Conservation (phyloP, 2,329 filamentous ascomycete species). For the Beauveria caledonica region DNA sequence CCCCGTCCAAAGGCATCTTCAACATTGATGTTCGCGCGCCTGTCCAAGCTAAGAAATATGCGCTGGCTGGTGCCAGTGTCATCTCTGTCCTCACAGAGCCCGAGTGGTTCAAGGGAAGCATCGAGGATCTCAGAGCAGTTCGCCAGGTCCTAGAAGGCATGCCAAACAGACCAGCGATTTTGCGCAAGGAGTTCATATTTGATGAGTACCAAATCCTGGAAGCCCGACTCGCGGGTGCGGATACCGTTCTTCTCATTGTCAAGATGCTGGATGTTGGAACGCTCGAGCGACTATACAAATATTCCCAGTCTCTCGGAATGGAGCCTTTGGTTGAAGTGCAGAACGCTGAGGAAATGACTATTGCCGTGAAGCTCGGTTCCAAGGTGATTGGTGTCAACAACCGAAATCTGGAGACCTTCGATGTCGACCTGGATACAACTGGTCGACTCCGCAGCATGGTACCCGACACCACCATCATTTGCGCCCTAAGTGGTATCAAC, state of each 20-base stretch:
- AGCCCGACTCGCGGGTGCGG: conserved; percentile 82
- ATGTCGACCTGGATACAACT: conserved; percentile 90
- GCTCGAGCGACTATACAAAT: conserved; percentile 73
- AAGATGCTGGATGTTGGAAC: conserved; percentile 85
- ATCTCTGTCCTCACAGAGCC: conserved; percentile 98
- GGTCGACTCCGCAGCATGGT: conserved; percentile 82
- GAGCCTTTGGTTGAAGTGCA: conserved; percentile 97
- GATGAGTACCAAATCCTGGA: conserved; percentile 98
- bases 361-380: conserved; percentile 75
- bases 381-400: conserved; percentile 97
- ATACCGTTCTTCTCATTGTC: conserved; percentile 91
- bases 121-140: conserved; percentile 84
- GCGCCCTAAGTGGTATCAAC: conserved; percentile 89
- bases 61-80: conserved; percentile 86
- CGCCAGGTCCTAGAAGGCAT: conserved; percentile 83
- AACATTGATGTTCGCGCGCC: conserved; percentile 81
- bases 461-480: conserved; percentile 77
- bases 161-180: conserved; percentile 82
- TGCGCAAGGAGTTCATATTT: conserved; percentile 96
- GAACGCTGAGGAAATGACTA: conserved; percentile 84
- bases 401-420: conserved; percentile 90
- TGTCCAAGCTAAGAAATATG: conserved; percentile 83
- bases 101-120: conserved; percentile 97
- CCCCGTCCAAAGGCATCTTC: conserved; percentile 92
- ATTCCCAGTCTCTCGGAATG: conserved; percentile 87